Evolutionary conservation across 1,284 basidiomycete genomes (phyloP).

Genomic region (Tilletiopsis washingtonensis): DNA sequence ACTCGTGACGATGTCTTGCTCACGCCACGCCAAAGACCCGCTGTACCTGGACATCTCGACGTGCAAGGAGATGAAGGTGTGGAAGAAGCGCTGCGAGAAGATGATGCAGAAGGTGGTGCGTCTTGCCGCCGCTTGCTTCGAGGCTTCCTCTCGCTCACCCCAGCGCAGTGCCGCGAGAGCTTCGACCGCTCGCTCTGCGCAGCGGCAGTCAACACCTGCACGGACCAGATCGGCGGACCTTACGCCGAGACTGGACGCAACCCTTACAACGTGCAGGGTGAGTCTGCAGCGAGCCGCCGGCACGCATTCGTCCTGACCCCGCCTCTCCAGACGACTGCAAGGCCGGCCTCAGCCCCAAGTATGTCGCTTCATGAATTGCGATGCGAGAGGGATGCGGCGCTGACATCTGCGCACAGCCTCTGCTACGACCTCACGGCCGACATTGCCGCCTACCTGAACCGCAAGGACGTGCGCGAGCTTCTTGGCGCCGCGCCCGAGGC

Average conservation of each 20-base stretch:
- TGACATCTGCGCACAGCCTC: constrained; percentile 23
- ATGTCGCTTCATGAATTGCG: too few species aligned
- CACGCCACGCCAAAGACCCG: constrained; percentile 14
- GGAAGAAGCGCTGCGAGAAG: constrained; percentile 7
- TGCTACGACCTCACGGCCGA: constrained; percentile 31
- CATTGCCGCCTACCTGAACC: constrained; percentile 31
- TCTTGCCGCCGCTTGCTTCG: background rate
- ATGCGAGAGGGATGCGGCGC: too few species aligned
- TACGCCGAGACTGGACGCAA: constrained; percentile 30
- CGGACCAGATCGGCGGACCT: constrained; percentile 16
- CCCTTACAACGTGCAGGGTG: constrained; percentile 39
- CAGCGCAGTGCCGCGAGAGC: constrained; percentile 3
- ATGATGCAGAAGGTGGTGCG: constrained; percentile 1
- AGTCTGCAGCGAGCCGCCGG: too few species aligned
- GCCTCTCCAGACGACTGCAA: too few species aligned
- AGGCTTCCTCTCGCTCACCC: background rate
- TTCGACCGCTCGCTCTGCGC: constrained; percentile 18
- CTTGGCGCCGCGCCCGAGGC: constrained; percentile 30
- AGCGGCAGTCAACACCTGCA: constrained; percentile 14
- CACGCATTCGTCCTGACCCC: too few species aligned
- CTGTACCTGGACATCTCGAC: constrained; percentile 23
- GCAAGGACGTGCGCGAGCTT: constrained; percentile 30
- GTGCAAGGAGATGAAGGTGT: constrained; percentile 17
- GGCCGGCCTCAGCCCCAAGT: constrained; percentile 11
- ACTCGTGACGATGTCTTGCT: too few species aligned